Conservation (phyloP, 257 asterid genomes). For the Solanum lignicaule region DNA sequence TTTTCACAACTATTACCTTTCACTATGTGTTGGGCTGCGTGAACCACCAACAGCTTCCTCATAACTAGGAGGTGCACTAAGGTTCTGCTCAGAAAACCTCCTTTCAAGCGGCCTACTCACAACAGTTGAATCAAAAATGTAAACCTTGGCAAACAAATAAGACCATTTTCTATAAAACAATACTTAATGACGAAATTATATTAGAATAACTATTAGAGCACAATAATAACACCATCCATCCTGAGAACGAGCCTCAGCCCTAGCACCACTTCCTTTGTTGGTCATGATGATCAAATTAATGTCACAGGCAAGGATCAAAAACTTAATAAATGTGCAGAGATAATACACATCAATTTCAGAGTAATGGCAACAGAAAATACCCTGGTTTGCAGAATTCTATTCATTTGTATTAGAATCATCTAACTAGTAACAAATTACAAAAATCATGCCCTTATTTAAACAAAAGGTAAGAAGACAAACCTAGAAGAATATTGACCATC, state of each 20-base stretch:
- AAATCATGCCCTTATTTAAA: neutral
- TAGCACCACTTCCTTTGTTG: constrained; percentile 64
- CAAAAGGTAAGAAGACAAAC: constrained; percentile 21
- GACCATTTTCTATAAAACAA: neutral
- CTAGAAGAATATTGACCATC: constrained; percentile 85
- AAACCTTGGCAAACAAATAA: neutral
- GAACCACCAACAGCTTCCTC: constrained; percentile 71
- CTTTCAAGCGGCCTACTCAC: constrained; percentile 39
- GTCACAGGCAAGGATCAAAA: neutral
- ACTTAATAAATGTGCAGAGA: neutral
- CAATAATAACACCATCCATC: constrained; percentile 56
- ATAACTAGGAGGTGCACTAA: constrained; percentile 78
- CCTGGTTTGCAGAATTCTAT: neutral
- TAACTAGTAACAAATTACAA: neutral
- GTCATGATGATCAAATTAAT: neutral
- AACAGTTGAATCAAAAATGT: neutral
- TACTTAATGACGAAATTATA: neutral
- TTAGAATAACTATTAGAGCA: neutral
- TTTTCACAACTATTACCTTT: constrained; percentile 32
- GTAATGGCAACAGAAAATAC: neutral
- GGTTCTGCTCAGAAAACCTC: constrained; percentile 61
- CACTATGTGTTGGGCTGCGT: constrained; percentile 67
- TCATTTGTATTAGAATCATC: neutral
- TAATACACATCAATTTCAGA: neutral
- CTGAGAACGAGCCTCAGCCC: constrained; percentile 59